Conservation (phyloP, 2,329 filamentous ascomycete genomes). For the Pyricularia sp. region DNA sequence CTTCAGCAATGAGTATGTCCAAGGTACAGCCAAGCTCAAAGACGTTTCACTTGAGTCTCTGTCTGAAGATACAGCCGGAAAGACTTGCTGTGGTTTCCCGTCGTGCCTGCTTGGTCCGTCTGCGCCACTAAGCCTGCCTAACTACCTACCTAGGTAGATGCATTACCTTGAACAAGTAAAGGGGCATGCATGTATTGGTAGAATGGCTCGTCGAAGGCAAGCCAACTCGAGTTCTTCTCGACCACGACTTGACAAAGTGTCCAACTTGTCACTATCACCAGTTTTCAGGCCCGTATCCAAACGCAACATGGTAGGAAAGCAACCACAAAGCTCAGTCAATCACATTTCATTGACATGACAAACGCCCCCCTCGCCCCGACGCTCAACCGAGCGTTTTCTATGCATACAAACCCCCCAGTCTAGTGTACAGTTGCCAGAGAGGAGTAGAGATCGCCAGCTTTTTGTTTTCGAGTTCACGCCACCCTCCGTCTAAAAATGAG, state of each 20-base stretch:
- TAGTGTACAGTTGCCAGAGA: conserved; percentile 3
- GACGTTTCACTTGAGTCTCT: too few species aligned
- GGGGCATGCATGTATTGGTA: background rate
- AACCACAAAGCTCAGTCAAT: background rate
- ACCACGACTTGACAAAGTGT: background rate
- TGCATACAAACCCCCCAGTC: conserved; percentile 2
- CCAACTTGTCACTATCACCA: background rate
- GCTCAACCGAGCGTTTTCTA: conserved; percentile 1
- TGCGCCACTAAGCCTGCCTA: background rate
- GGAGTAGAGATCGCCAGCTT: conserved; percentile 4
- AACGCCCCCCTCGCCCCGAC: background rate
- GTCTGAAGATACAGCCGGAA: background rate
- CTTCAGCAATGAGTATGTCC: too few species aligned
- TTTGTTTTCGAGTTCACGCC: background rate
- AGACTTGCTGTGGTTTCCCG: background rate
- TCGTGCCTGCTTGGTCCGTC: background rate
- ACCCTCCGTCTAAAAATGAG: background rate
- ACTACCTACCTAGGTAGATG: background rate
- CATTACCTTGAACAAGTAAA: background rate
- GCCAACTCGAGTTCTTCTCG: background rate
- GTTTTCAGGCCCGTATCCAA: background rate
- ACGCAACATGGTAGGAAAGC: background rate
- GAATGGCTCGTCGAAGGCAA: background rate
- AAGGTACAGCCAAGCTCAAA: too few species aligned
- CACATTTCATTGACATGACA: conserved; percentile 1